Evolutionary conservation across 495 filamentous ascomycete species (phyloP).

Genomic region (Podospora tetraspora): DNA sequence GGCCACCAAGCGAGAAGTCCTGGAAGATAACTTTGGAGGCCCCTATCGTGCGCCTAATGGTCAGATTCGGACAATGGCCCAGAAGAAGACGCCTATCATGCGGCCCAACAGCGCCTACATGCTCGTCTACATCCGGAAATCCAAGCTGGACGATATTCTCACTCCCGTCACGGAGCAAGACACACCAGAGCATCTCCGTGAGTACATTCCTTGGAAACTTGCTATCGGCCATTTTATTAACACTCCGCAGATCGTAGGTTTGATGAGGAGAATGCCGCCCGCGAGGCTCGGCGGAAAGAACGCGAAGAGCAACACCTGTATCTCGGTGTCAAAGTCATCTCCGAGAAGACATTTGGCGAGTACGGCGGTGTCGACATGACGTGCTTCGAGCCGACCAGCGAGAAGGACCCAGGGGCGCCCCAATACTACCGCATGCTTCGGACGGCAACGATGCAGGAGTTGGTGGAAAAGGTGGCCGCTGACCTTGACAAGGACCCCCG

Average conservation of each 20-base stretch:
- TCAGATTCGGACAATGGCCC: slow-evolving; percentile 28
- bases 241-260: slow-evolving; percentile 54
- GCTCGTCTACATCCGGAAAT: slow-evolving; percentile 94
- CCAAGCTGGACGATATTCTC: slow-evolving; percentile 71
- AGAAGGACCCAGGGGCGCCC: slow-evolving; percentile 54
- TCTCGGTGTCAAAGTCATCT: slow-evolving; percentile 72
- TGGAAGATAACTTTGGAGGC: slow-evolving; percentile 96
- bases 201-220: slow-evolving; percentile 18
- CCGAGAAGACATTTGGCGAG: slow-evolving; percentile 68
- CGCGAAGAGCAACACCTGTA: slow-evolving; percentile 91
- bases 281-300: slow-evolving; percentile 73
- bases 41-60: slow-evolving; percentile 61
- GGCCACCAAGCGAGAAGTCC: slow-evolving; percentile 81
- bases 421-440: slow-evolving; percentile 64
- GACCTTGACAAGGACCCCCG: slow-evolving; percentile 60
- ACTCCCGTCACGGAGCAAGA: slow-evolving; percentile 67
- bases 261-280: slow-evolving; percentile 70
- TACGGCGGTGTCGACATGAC: slow-evolving; percentile 86
- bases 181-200: slow-evolving; percentile 78
- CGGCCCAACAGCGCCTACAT: slow-evolving; percentile 79
- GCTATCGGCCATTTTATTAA: slow-evolving; percentile 26
- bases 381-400: slow-evolving; percentile 54
- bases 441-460: slow-evolving; percentile 65
- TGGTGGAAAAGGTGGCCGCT: slow-evolving; percentile 61
- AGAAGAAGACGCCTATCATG: slow-evolving; percentile 47